Evolutionary conservation across 2,329 filamentous ascomycete species (phyloP).

Genomic region (Exophiala xenobiotica): DNA sequence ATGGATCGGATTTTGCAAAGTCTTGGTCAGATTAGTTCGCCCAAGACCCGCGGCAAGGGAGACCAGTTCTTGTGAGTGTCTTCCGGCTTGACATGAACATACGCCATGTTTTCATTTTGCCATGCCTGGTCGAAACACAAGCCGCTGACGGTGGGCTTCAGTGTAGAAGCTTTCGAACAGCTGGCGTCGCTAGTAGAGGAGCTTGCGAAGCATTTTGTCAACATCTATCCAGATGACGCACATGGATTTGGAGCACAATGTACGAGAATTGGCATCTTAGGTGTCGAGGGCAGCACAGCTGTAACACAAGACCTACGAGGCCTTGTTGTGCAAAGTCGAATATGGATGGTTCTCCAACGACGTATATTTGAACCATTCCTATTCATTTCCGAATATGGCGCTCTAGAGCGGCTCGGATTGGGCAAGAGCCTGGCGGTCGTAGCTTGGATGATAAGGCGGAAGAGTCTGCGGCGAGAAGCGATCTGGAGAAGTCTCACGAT

Average conservation of each 20-base stretch:
- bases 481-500: conserved; percentile 60
- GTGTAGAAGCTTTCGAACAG: conserved; percentile 53
- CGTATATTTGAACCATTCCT: conserved; percentile 59
- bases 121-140: conserved; percentile 3
- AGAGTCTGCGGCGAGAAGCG: conserved; percentile 56
- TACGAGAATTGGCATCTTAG: conserved; percentile 5
- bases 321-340: conserved; percentile 56
- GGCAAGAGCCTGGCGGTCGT: conserved; percentile 56
- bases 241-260: neutral
- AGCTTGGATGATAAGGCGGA: conserved; percentile 56
- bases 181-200: conserved; percentile 53
- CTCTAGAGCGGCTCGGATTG: conserved; percentile 51
- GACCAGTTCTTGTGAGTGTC: conserved; percentile 52
- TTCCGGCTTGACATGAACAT: conserved; percentile 24
- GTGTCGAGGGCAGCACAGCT: conserved; percentile 51
- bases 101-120: conserved; percentile 6
- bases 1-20: conserved; percentile 52
- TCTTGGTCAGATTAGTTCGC: conserved; percentile 41
- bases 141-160: conserved; percentile 32
- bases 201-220: conserved; percentile 53
- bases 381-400: conserved; percentile 52
- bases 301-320: conserved; percentile 54
- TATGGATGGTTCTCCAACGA: conserved; percentile 57
- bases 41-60: conserved; percentile 50
- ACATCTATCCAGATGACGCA: conserved; percentile 26